phyloP scores from a whole-genome alignment of 108 stramenopile species.

The Cyclotella choctawhatcheeana region DNA sequence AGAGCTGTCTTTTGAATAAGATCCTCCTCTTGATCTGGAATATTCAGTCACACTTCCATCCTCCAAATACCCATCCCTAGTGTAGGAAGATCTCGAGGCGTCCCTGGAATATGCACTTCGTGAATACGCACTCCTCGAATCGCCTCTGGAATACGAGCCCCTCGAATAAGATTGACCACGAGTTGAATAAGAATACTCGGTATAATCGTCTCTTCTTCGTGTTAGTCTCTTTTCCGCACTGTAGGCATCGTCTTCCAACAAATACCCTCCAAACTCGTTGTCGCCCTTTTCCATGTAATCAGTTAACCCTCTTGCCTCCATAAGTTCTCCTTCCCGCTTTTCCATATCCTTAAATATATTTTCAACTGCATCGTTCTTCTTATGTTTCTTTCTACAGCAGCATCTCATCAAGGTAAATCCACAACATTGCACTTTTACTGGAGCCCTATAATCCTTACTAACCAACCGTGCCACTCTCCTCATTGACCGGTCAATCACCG shows the following conservation, averaged over 20 bases:
- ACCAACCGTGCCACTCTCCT: slow-evolving; percentile 35
- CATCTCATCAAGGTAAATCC: slow-evolving; percentile 41
- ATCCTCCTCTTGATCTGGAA: not conserved
- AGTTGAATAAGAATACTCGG: slow-evolving; percentile 2
- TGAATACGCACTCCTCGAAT: slow-evolving; percentile 1
- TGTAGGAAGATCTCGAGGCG: not conserved
- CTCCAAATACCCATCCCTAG: slow-evolving; percentile 2
- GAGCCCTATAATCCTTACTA: slow-evolving; percentile 45
- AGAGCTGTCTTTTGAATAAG: not conserved
- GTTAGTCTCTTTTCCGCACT: slow-evolving; percentile 18
- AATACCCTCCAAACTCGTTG: not conserved
- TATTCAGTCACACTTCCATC: not conserved
- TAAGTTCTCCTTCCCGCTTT: slow-evolving; percentile 21
- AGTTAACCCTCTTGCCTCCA: slow-evolving; percentile 25
- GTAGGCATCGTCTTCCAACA: slow-evolving; percentile 35
- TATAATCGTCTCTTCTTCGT: slow-evolving; percentile 1
- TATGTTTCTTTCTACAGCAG: slow-evolving; percentile 24
- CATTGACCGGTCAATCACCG: slow-evolving; percentile 40
- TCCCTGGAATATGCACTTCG: not conserved
- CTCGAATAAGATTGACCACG: not conserved
- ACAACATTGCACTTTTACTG: slow-evolving; percentile 40
- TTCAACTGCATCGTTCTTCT: slow-evolving; percentile 23
- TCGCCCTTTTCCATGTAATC: slow-evolving; percentile 34
- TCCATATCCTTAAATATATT: slow-evolving; percentile 37
- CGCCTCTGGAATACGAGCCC: not conserved